Evolutionary conservation across 768 basidiomycete genomes (phyloP).

Genomic region (Imleria badia): DNA sequence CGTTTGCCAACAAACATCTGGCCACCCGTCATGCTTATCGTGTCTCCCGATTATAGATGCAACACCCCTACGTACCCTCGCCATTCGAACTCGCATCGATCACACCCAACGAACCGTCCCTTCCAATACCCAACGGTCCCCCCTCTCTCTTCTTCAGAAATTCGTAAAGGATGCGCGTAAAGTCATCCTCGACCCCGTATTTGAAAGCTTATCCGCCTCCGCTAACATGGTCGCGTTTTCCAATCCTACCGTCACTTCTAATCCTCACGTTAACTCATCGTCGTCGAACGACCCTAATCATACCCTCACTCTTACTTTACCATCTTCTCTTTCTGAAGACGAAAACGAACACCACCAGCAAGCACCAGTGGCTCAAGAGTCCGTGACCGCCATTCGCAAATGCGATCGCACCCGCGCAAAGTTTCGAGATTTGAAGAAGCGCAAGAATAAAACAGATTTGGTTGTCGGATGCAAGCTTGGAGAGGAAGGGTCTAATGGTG

Average conservation of each 20-base stretch:
- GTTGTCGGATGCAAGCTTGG: conserved; percentile 33
- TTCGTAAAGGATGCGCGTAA: conserved; percentile 54
- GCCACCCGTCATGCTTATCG: conserved; percentile 7
- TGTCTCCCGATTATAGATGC: conserved; percentile 44
- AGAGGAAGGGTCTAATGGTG: conserved; percentile 36
- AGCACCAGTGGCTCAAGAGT: conserved; percentile 17
- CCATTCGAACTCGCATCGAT: conserved; percentile 37
- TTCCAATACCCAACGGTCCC: conserved; percentile 39
- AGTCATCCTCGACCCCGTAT: conserved; percentile 48
- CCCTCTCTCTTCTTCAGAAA: conserved; percentile 54
- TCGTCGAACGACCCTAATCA: conserved; percentile 25
- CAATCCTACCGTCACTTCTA: conserved; percentile 31
- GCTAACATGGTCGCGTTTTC: conserved; percentile 16
- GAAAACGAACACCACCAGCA: conserved; percentile 23
- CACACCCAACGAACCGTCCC: conserved; percentile 41
- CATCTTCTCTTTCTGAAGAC: conserved; percentile 34
- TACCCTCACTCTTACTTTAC: conserved; percentile 20
- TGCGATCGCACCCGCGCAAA: conserved; percentile 50
- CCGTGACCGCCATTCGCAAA: conserved; percentile 20
- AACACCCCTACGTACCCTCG: conserved; percentile 48
- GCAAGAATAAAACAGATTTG: conserved; percentile 39
- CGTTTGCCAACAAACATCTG: conserved; percentile 1
- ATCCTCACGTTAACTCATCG: conserved; percentile 22
- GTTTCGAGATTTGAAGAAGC: conserved; percentile 55
- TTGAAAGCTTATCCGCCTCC: conserved; percentile 23